A percentile compares a stretch with the other conserved stretches of the same genome.
Evolutionary conservation across 805 yeast genomes (phyloP).

Genomic region (Saccharomycopsis oosterbeekiorum): DNA sequence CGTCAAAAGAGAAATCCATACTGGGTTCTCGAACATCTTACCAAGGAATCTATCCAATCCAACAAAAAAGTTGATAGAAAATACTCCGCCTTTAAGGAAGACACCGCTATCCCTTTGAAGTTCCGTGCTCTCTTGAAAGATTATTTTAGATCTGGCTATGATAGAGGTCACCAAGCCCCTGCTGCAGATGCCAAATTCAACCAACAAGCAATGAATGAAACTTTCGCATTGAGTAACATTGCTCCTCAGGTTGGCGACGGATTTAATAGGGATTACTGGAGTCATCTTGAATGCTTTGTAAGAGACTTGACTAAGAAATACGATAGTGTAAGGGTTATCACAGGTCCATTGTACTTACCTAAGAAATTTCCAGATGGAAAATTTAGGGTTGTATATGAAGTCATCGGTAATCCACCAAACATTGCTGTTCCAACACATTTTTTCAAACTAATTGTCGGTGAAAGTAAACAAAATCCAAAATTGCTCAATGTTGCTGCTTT

Average conservation of each 20-base stretch:
- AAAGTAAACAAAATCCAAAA: constrained; percentile 25
- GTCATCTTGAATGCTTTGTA: constrained; percentile 85
- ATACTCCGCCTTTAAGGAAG: constrained; percentile 78
- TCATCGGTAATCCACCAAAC: constrained; percentile 93
- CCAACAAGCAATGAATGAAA: constrained; percentile 91
- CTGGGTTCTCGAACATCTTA: constrained; percentile 81
- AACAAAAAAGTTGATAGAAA: constrained; percentile 60
- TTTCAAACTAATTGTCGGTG: constrained; percentile 84
- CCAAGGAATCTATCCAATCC: constrained; percentile 53
- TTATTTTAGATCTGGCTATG: constrained; percentile 91
- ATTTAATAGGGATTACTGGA: constrained; percentile 96
- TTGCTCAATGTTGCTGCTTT: constrained; percentile 76
- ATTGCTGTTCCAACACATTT: constrained; percentile 98
- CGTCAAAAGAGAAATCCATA: constrained; percentile 78
- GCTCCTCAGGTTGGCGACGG: constrained; percentile 98
- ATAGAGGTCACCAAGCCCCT: constrained; percentile 95
- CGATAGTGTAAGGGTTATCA: constrained; percentile 71
- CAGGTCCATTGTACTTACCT: constrained; percentile 91
- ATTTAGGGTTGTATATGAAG: constrained; percentile 75
- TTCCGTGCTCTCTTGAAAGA: constrained; percentile 75
- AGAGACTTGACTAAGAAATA: constrained; percentile 67
- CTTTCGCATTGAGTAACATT: constrained; percentile 82
- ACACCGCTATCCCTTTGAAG: constrained; percentile 63
- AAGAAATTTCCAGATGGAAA: constrained; percentile 74
- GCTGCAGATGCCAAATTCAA: constrained; percentile 94